phyloP scores from a whole-genome alignment of 2,329 filamentous ascomycete species.

The Phialemoniopsis sp. region DNA sequence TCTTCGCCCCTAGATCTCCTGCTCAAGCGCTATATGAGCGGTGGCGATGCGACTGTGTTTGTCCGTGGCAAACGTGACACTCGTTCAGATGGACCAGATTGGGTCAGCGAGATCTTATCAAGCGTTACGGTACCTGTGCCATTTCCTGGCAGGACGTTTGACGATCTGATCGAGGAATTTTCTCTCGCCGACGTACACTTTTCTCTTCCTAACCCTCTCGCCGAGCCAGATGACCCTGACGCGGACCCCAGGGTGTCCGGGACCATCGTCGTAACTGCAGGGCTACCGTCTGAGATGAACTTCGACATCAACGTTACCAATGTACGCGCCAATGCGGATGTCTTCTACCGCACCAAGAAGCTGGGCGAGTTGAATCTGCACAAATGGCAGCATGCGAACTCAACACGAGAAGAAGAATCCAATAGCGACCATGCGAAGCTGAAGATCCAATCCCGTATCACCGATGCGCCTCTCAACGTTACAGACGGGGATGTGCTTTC shows the following conservation, averaged over 20 bases:
- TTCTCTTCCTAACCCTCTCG: slow-evolving; percentile 73
- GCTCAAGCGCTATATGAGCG: slow-evolving; percentile 76
- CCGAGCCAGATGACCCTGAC: slow-evolving; percentile 69
- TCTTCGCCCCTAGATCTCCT: slow-evolving; percentile 83
- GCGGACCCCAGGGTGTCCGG: slow-evolving; percentile 78
- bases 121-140: slow-evolving; percentile 81
- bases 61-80: slow-evolving; percentile 73
- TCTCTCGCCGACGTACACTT: slow-evolving; percentile 84
- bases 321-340: slow-evolving; percentile 73
- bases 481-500: slow-evolving; percentile 76
- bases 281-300: slow-evolving; percentile 80
- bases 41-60: slow-evolving; percentile 73
- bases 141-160: slow-evolving; percentile 77
- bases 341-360: slow-evolving; percentile 73
- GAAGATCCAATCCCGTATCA: slow-evolving; percentile 70
- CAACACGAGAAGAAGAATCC: slow-evolving; percentile 60
- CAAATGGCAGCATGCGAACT: slow-evolving; percentile 82
- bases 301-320: slow-evolving; percentile 74
- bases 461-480: slow-evolving; percentile 77
- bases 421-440: slow-evolving; percentile 58
- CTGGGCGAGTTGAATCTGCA: slow-evolving; percentile 76
- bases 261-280: slow-evolving; percentile 73
- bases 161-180: slow-evolving; percentile 83
- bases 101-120: slow-evolving; percentile 76
- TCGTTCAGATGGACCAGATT: slow-evolving; percentile 66